Base-by-base conservation (phyloP, 1,284 basidiomycete genomes). In the Sporisorium sorghi region DNA sequence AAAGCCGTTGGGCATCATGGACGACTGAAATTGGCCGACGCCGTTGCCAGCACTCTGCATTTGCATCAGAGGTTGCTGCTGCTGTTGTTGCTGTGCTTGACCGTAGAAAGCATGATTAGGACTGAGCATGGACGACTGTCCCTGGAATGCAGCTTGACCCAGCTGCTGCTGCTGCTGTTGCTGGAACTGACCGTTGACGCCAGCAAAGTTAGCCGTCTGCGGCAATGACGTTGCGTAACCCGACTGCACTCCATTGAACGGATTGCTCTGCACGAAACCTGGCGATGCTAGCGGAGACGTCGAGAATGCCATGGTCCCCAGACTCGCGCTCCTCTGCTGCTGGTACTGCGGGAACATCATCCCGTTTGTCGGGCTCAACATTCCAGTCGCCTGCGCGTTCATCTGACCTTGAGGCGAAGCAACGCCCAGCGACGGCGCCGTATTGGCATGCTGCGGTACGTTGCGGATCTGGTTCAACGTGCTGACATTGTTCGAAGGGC, bases 271-370 rank as follows among this genome's bases (percentile, higher is more conserved):
- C 5, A 26, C 17, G 15, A 37, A 40, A 9, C 61, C 56, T 0
- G 67, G 72, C 21, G 72, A 74, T 10, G 64, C 28, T 37, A 73
- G 17, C 2, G 65, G 62, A 35, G 66, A 64, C 5, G 67, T 53
- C 1, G 72, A 74, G 44, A 74, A 74, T 1, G 66, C 72, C 73
- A 74, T 74, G 4, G 63, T 66, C 3, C 72, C 72, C 30, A 74
- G 48, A 49, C 59, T 67, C 2, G 57, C 72, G 26, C 72, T 66
- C 17, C 62, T 51, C 40, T 70, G 55, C 53, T 70, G 72, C 43
- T 66, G 59, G n/a, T 60, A 67, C 37, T 61, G 67, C 9, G 67
- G 62, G 19, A 33, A 66, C 56, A 69, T 63, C 32, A 54, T 56
- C 11, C 62, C 69, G 15, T 53, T 48, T n/a, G 32, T 43, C 2